phyloP scores from a whole-genome alignment of 352 stramenopile genomes.

The Globisporangium paddicum region DNA sequence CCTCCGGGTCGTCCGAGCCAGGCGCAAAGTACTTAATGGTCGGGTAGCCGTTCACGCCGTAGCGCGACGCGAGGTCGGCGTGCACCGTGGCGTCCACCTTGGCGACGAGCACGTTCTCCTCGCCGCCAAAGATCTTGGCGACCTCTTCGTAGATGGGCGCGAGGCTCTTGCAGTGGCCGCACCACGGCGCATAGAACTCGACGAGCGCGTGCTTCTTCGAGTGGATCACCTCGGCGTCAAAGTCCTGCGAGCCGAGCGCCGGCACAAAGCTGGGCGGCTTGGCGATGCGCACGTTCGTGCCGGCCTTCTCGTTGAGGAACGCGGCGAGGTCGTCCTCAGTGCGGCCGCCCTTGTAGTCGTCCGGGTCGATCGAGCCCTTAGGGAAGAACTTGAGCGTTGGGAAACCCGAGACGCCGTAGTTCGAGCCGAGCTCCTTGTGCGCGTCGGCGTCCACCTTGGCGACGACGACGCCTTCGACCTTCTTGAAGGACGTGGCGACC shows the following conservation, averaged over 20 bases:
- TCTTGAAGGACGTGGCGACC: conserved; percentile 87
- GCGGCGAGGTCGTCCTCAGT: conserved; percentile 73
- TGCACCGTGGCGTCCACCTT: conserved; percentile 82
- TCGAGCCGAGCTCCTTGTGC: conserved; percentile 71
- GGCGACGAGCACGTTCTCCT: conserved; percentile 77
- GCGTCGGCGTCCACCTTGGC: conserved; percentile 89
- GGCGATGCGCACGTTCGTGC: conserved; percentile 63
- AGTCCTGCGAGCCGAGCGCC: conserved; percentile 57
- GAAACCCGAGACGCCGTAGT: conserved; percentile 90
- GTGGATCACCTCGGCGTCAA: conserved; percentile 76
- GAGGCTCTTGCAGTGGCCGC: conserved; percentile 92
- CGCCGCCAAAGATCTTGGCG: conserved; percentile 62
- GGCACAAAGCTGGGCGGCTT: conserved; percentile 64
- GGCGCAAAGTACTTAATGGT: conserved; percentile 91
- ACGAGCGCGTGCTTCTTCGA: conserved; percentile 87
- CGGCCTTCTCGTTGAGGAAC: conserved; percentile 78
- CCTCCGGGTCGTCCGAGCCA: conserved; percentile 70
- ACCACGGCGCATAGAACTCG: conserved; percentile 95
- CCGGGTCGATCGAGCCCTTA: conserved; percentile 63
- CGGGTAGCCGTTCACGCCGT: conserved; percentile 88
- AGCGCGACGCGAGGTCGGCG: conserved; percentile 54
- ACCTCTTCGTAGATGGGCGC: conserved; percentile 88
- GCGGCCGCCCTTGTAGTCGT: conserved; percentile 86
- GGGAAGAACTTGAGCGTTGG: conserved; percentile 93
- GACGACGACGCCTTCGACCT: conserved; percentile 77